Evolutionary conservation across 495 filamentous ascomycete genomes (phyloP), one percentile per base, ranked within the genome.

Genomic region (Xylaria sp.): DNA sequence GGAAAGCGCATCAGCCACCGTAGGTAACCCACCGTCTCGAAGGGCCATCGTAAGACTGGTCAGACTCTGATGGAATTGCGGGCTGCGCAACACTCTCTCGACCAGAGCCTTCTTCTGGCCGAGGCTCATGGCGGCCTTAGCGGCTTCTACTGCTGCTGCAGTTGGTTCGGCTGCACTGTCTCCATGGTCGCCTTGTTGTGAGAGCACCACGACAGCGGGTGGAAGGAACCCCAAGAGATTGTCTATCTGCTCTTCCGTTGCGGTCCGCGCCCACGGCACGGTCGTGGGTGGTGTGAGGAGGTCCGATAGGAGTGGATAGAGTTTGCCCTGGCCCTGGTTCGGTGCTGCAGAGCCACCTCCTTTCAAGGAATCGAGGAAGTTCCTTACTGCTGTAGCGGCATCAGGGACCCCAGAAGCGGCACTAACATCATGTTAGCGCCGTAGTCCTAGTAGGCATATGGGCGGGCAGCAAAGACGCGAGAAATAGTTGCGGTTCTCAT

Each of bases 1-100:
- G 24, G 90, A 86, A 40, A 99, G 80, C 29, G 94, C 94, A 72
- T 97, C 93, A 26, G 93, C 91, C 68, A 99, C 91, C 73, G 88
- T 95, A 15, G 94, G 93, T 61, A 99, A 81, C 0, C 93, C 96
- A n/a, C 96, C 96, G 76, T 99, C 95, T 68, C 95, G 83, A 57
- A 99, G 85, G 29, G 96, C 96, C 77, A 92, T 86, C 1, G 94
- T 97, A 71, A 98, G 81, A 74, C 92, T 94, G 0, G 89, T 87
- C 43, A 97, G 80, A 74, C 93, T 95, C 78, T 99, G 96, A 64
- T 86, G 86, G 76, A 99, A 94, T 74, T 98, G 96, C 41, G 96
- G 96, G 72, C 91, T 94, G 64, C 92, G 89, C n/a, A 98, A 82
- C 19, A 98, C 94, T 73, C 90, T 90, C 79, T 88, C 88, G 26